These are phyloP conservation scores for Ceratocystis destructans DNA, from an alignment of 2,329 filamentous ascomycete species.

Conservation along the genomic window DNA sequence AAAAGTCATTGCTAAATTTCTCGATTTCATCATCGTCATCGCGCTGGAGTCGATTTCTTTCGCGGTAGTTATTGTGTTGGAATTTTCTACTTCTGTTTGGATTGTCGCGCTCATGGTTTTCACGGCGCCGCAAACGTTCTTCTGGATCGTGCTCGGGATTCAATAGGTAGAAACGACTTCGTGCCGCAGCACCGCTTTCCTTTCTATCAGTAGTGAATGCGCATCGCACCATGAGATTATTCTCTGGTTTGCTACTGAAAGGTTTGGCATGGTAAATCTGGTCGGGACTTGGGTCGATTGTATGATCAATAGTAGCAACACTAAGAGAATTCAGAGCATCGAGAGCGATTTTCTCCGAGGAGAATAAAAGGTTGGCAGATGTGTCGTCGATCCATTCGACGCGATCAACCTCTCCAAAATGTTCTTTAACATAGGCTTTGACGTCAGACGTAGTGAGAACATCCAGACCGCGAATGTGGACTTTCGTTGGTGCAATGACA, in stretches of 20 bases:
- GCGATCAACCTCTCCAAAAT: slow-evolving; percentile 47
- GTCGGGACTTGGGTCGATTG: slow-evolving; percentile 46
- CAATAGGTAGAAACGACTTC: slow-evolving; percentile 83
- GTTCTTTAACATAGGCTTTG: slow-evolving; percentile 55
- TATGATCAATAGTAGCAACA: slow-evolving; percentile 38
- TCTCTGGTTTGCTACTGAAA: slow-evolving; percentile 53
- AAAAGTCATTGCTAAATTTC: slow-evolving; percentile 63
- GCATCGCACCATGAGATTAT: slow-evolving; percentile 56
- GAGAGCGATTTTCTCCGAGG: slow-evolving; percentile 36
- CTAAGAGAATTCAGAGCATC: slow-evolving; percentile 43
- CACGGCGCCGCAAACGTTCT: slow-evolving; percentile 49
- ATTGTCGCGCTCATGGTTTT: slow-evolving; percentile 50
- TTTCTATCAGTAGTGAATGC: slow-evolving; percentile 69
- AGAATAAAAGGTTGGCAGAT: slow-evolving; percentile 76
- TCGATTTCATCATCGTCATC: slow-evolving; percentile 37
- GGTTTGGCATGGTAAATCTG: slow-evolving; percentile 51
- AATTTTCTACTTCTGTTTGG: slow-evolving; percentile 29
- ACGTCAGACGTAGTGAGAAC: slow-evolving; percentile 69
- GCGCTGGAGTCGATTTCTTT: slow-evolving; percentile 25
- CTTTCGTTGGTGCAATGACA: slow-evolving; percentile 34
- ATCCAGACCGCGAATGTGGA: slow-evolving; percentile 77
- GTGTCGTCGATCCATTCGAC: slow-evolving; percentile 94
- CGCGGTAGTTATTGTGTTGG: slow-evolving; percentile 31
- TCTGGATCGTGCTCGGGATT: slow-evolving; percentile 80
- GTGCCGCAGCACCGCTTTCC: slow-evolving; percentile 57